Conservation (phyloP, 306 rosid genomes). For the Corylus avellana region DNA sequence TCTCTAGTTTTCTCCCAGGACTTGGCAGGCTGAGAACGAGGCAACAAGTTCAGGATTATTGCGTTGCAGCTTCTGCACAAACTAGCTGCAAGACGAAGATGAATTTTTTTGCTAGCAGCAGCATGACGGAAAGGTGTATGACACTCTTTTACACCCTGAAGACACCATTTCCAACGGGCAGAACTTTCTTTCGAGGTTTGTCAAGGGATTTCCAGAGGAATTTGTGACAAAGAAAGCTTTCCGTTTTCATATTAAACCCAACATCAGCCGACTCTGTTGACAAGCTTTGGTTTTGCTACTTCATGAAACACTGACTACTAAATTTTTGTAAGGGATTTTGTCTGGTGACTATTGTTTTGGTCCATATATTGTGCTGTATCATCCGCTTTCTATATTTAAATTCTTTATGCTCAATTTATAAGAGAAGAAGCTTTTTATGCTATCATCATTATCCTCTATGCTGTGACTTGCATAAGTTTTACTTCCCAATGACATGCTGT, state of each 20-base stretch:
- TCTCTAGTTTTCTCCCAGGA: conserved; percentile 16
- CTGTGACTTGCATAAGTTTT: background rate
- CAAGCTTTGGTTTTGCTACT: conserved; percentile 1
- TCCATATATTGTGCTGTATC: background rate
- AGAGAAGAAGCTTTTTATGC: background rate
- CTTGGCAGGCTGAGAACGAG: background rate
- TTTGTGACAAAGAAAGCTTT: background rate
- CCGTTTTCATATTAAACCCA: background rate
- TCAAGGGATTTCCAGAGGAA: conserved; percentile 8
- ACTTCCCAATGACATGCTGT: background rate
- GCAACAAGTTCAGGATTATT: background rate
- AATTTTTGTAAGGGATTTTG: background rate
- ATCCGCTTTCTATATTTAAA: conserved; percentile 4
- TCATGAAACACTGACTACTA: background rate
- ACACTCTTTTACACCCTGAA: conserved; percentile 1
- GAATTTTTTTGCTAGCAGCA: background rate
- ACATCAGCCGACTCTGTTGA: background rate
- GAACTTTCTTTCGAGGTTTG: background rate
- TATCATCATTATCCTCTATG: background rate
- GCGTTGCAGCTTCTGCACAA: background rate
- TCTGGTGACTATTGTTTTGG: background rate
- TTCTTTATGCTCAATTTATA: background rate
- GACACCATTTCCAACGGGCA: conserved; percentile 13
- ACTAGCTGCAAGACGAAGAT: conserved; percentile 1
- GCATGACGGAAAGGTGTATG: conserved; percentile 1